These are phyloP conservation scores for Nothophaeocryptopus gaeumannii DNA, from an alignment of 2,329 filamentous ascomycete genomes.

Conservation along the genomic window DNA sequence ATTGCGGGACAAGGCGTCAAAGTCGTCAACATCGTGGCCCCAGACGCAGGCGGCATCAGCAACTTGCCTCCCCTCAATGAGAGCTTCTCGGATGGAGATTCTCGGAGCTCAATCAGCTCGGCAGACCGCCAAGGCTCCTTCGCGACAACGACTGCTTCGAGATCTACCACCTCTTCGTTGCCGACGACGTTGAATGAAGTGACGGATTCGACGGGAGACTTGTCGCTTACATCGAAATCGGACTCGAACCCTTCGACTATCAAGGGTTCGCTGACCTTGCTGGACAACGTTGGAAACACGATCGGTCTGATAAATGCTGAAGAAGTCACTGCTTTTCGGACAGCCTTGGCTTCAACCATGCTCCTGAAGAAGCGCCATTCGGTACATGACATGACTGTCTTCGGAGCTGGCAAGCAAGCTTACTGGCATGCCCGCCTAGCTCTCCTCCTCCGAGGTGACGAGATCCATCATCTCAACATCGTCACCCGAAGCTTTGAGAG, in stretches of 20 bases:
- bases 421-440: slow-evolving; percentile 92
- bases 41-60: slow-evolving; percentile 23
- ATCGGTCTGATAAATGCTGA: slow-evolving; percentile 64
- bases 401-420: slow-evolving; percentile 84
- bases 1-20: slow-evolving; percentile 62
- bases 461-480: slow-evolving; percentile 77
- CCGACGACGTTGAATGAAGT: slow-evolving; percentile 26
- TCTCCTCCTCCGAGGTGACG: slow-evolving; percentile 65
- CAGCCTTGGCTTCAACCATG: slow-evolving; percentile 61
- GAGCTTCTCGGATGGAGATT: slow-evolving; percentile 25
- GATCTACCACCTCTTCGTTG: slow-evolving; percentile 24
- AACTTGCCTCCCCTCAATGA: slow-evolving; percentile 25
- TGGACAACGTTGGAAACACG: slow-evolving; percentile 57
- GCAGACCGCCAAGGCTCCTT: slow-evolving; percentile 31
- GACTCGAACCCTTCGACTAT: slow-evolving; percentile 43
- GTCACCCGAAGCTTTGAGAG: slow-evolving; percentile 71
- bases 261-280: slow-evolving; percentile 58
- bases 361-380: slow-evolving; percentile 62
- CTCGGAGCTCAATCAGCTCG: slow-evolving; percentile 28
- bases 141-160: slow-evolving; percentile 26
- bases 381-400: slow-evolving; percentile 75
- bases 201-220: slow-evolving; percentile 24
- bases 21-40: slow-evolving; percentile 56
- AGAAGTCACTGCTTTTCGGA: slow-evolving; percentile 68
- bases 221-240: slow-evolving; percentile 24